A percentile compares a stretch with the other conserved stretches of the same genome.
Evolutionary conservation across 2,329 filamentous ascomycete species (phyloP).

Genomic region (Penicillium nordicum): DNA sequence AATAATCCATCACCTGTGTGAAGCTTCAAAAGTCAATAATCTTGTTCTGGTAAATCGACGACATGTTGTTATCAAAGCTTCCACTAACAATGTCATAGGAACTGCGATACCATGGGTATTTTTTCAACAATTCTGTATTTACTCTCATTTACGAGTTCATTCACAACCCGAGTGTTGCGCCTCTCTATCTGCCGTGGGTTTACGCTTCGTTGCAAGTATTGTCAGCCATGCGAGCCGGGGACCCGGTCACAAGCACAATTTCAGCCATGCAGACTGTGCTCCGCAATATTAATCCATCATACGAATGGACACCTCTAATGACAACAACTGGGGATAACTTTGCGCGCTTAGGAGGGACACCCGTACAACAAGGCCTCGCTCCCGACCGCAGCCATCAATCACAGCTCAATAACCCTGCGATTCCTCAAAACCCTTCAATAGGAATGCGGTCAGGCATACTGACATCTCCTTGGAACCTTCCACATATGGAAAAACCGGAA

Average conservation of each 20-base stretch:
- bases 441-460: constrained; percentile 12
- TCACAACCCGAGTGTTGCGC: constrained; percentile 36
- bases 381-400: not conserved
- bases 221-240: constrained; percentile 34
- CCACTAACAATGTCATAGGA: constrained; percentile 28
- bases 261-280: constrained; percentile 33
- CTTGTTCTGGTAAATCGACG: constrained; percentile 35
- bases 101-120: constrained; percentile 46
- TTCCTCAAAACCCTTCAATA: not conserved
- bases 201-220: constrained; percentile 39
- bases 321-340: not conserved
- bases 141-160: constrained; percentile 45
- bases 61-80: not conserved
- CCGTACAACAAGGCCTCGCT: not conserved
- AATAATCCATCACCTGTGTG: constrained; percentile 42
- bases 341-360: not conserved
- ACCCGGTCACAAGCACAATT: constrained; percentile 30
- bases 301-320: constrained; percentile 24
- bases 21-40: constrained; percentile 41
- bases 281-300: constrained; percentile 30
- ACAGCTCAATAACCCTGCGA: not conserved
- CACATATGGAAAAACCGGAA: constrained; percentile 20
- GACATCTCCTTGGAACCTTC: constrained; percentile 23
- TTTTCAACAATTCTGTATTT: constrained; percentile 43
- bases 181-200: constrained; percentile 44